Percentiles rank a stretch among this genome's conserved stretches.
Evolutionary conservation across 2,329 filamentous ascomycete genomes (phyloP).

Genomic region (Fusarium sp.): DNA sequence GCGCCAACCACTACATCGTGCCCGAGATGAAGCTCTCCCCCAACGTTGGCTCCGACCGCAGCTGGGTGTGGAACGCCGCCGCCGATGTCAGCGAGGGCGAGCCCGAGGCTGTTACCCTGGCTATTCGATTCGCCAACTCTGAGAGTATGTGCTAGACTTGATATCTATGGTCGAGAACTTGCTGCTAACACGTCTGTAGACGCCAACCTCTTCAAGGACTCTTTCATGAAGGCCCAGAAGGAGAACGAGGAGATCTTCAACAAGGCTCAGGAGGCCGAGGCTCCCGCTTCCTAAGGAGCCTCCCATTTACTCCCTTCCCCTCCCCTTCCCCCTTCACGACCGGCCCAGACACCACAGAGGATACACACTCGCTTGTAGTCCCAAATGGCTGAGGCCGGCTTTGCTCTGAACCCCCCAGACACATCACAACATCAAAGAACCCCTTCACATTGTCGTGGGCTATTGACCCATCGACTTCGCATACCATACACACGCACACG

Average conservation of each 20-base stretch:
- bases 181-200: slow-evolving; percentile 65
- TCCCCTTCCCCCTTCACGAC: slow-evolving; percentile 18
- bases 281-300: slow-evolving; percentile 42
- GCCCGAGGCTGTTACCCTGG: slow-evolving; percentile 93
- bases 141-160: slow-evolving; percentile 77
- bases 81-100: slow-evolving; percentile 99
- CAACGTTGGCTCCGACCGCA: slow-evolving; percentile 97
- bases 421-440: slow-evolving; percentile 38
- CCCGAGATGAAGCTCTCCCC: slow-evolving; percentile 99
- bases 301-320: slow-evolving; percentile 13
- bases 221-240: slow-evolving; percentile 95
- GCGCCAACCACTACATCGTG: slow-evolving; percentile 99
- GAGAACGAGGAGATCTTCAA: slow-evolving; percentile 92
- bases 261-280: slow-evolving; percentile 51
- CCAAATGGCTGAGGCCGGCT: slow-evolving; percentile 11
- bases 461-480: slow-evolving; percentile 16
- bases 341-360: slow-evolving; percentile 16
- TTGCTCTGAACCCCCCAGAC: slow-evolving; percentile 30
- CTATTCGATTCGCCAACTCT: slow-evolving; percentile 96
- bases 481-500: slow-evolving; percentile 24
- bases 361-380: slow-evolving; percentile 28
- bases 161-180: neutral
- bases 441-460: slow-evolving; percentile 28
- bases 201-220: slow-evolving; percentile 97
- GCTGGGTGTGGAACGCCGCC: slow-evolving; percentile 99